Conservation (phyloP, 192 early-diverging fungal species). For the Backusella parvicylindrica region DNA sequence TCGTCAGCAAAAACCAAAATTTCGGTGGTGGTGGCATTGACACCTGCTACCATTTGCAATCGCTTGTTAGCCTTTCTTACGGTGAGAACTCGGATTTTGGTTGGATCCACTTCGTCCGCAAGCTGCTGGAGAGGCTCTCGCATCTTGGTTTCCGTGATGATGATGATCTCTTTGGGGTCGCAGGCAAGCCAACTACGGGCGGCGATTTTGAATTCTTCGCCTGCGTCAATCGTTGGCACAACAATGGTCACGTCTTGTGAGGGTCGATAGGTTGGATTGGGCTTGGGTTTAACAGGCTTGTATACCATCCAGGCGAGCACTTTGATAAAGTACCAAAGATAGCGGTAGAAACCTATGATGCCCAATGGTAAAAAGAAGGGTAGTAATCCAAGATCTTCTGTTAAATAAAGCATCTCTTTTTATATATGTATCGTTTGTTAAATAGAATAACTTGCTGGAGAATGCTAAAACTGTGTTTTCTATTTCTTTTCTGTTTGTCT, state of each 20-base stretch:
- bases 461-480: neutral
- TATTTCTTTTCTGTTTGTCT: no score
- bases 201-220: conserved; percentile 57
- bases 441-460: no score
- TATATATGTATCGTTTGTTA: no score
- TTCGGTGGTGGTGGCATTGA: conserved; percentile 50
- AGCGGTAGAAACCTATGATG: conserved; percentile 56
- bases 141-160: conserved; percentile 46
- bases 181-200: conserved; percentile 48
- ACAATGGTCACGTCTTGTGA: conserved; percentile 56
- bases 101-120: conserved; percentile 45
- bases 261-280: conserved; percentile 39
- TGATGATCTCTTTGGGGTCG: conserved; percentile 55
- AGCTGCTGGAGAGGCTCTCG: conserved; percentile 38
- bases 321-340: conserved; percentile 58
- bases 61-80: conserved; percentile 48
- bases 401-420: conserved; percentile 52
- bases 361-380: conserved; percentile 57
- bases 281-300: conserved; percentile 43
- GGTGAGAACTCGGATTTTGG: conserved; percentile 43
- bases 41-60: conserved; percentile 55
- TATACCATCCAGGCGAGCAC: conserved; percentile 52
- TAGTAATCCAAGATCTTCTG: conserved; percentile 42
- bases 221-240: conserved; percentile 61
- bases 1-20: conserved; percentile 58